Conservation (phyloP, 2,329 filamentous ascomycete species). For the Arthrobotrys iridis region DNA sequence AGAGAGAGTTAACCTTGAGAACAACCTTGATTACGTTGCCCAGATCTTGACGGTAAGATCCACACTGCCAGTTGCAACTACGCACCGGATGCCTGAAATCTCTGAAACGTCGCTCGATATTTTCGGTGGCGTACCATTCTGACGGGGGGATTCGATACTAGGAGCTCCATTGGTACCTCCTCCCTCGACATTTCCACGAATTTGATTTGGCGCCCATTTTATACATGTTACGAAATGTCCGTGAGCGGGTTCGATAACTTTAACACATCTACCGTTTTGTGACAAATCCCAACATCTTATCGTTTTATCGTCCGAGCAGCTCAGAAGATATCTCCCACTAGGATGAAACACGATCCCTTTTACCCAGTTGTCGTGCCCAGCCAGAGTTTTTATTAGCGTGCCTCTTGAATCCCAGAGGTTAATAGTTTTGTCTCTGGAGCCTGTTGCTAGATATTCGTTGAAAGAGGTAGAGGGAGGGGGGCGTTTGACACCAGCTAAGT, state of each 20-base stretch:
- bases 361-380: constrained; percentile 95
- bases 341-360: constrained; percentile 87
- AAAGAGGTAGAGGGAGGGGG: constrained; percentile 76
- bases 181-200: constrained; percentile 65
- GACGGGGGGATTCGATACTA: constrained; percentile 63
- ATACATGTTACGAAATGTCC: constrained; percentile 86
- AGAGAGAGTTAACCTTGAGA: not conserved
- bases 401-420: constrained; percentile 88
- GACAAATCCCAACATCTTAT: constrained; percentile 91
- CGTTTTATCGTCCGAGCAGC: constrained; percentile 88
- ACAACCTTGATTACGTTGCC: constrained; percentile 65
- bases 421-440: constrained; percentile 88
- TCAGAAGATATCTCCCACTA: constrained; percentile 87
- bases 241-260: constrained; percentile 79
- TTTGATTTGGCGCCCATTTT: constrained; percentile 82
- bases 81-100: constrained; percentile 76
- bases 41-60: constrained; percentile 83
- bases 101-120: constrained; percentile 63
- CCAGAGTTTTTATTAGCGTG: constrained; percentile 81
- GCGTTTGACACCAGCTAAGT: constrained; percentile 83
- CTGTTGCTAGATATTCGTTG: constrained; percentile 89
- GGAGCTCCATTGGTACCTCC: constrained; percentile 62
- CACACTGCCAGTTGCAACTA: constrained; percentile 87
- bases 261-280: constrained; percentile 90
- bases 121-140: constrained; percentile 64